Percentiles rank a stretch among this genome's conserved stretches.
These are phyloP conservation scores for Plectosphaerella plurivora DNA, from an alignment of 2,329 filamentous ascomycete species.

Conservation along the genomic window DNA sequence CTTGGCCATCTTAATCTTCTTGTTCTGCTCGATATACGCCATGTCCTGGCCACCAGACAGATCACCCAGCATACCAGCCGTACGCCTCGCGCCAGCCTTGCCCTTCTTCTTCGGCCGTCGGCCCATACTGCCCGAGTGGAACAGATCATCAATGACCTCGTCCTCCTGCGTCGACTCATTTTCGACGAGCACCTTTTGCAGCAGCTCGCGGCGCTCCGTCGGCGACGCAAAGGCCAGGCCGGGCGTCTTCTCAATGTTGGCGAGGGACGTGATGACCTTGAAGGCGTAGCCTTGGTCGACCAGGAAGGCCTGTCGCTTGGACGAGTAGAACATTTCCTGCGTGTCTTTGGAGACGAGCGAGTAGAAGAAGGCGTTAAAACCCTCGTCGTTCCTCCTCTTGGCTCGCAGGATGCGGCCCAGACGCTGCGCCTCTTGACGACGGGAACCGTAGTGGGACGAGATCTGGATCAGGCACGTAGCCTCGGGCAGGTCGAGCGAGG, in stretches of 20 bases:
- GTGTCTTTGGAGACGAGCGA: conserved; percentile 96
- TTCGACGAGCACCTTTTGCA: conserved; percentile 85
- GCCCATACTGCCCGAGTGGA: conserved; percentile 35
- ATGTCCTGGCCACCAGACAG: conserved; percentile 91
- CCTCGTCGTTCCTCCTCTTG: conserved; percentile 93
- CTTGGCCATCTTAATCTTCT: conserved; percentile 61
- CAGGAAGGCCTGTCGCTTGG: conserved; percentile 92
- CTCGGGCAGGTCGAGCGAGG: conserved; percentile 93
- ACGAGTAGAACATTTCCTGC: conserved; percentile 96
- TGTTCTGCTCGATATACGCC: conserved; percentile 89
- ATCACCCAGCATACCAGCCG: conserved; percentile 79
- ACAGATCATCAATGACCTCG: conserved; percentile 66
- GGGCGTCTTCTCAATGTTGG: conserved; percentile 81
- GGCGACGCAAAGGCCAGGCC: conserved; percentile 76
- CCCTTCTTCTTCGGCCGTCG: conserved; percentile 31
- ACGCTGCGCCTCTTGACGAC: conserved; percentile 92
- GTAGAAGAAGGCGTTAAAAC: conserved; percentile 99
- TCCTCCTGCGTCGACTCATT: conserved; percentile 70
- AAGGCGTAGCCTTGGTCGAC: conserved; percentile 98
- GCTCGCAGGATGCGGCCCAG: conserved; percentile 90
- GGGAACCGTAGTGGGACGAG: conserved; percentile 94
- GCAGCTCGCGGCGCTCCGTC: conserved; percentile 75
- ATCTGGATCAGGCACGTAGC: conserved; percentile 97
- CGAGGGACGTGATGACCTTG: conserved; percentile 95
- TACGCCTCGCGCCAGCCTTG: conserved; percentile 63